These are phyloP conservation scores for Halophytophthora polymorphica DNA, from an alignment of 352 stramenopile species.

Conservation along the genomic window DNA sequence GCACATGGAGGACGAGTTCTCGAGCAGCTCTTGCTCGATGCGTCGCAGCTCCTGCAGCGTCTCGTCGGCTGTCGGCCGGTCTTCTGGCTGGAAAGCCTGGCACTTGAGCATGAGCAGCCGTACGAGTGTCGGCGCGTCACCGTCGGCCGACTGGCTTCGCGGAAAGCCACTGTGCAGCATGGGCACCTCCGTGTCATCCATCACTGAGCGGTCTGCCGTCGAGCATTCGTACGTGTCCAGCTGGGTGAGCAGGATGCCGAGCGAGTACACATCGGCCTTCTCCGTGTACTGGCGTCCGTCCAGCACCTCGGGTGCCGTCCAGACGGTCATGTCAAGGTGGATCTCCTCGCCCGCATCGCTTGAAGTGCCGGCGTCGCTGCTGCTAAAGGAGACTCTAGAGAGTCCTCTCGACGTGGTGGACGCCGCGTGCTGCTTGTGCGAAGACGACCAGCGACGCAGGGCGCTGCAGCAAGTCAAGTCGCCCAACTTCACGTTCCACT, in stretches of 20 bases:
- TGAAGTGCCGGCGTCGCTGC: conserved; percentile 9
- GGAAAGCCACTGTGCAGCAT: conserved; percentile 30
- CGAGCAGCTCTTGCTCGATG: conserved; percentile 22
- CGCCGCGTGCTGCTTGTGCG: conserved; percentile 12
- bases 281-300: conserved; percentile 45
- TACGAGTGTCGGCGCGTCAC: conserved; percentile 25
- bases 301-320: conserved; percentile 39
- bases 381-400: conserved; percentile 9
- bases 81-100: conserved; percentile 41
- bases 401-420: neutral
- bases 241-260: conserved; percentile 36
- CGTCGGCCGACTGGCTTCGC: conserved; percentile 9
- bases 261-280: conserved; percentile 46
- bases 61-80: conserved; percentile 33
- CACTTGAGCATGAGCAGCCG: conserved; percentile 41
- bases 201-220: conserved; percentile 26
- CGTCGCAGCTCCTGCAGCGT: conserved; percentile 26
- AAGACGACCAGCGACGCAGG: conserved; percentile 33
- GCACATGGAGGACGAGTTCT: conserved; percentile 16
- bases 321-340: conserved; percentile 49
- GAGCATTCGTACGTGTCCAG: conserved; percentile 39
- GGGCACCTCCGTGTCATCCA: conserved; percentile 40
- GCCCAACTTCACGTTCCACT: conserved; percentile 42
- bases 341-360: conserved; percentile 19
- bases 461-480: conserved; percentile 44